phyloP scores from a whole-genome alignment of 75 land plant genomes.

The Pseudotsuga menziesii region DNA sequence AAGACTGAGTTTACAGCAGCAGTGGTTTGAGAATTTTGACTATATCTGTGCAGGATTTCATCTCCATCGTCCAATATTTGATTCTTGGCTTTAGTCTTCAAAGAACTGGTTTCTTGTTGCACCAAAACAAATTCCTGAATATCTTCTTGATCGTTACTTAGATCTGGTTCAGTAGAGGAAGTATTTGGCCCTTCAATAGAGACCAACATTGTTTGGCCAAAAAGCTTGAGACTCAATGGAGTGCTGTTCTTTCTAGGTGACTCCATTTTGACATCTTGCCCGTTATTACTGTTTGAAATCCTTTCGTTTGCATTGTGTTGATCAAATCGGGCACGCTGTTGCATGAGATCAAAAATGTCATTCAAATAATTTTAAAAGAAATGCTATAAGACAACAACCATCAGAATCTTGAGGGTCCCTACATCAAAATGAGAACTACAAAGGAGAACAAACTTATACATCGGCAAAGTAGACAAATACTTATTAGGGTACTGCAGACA shows the following conservation, averaged over 20 bases:
- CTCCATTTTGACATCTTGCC: conserved; percentile 6
- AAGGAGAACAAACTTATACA: background rate
- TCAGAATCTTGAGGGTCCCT: background rate
- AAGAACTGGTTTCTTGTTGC: background rate
- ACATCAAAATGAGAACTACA: background rate
- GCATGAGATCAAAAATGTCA: conserved; percentile 2
- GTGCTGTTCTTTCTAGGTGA: background rate
- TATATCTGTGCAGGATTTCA: background rate
- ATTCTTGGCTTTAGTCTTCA: background rate
- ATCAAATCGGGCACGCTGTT: background rate
- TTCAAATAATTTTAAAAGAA: background rate
- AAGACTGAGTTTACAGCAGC: background rate
- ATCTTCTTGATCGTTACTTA: background rate
- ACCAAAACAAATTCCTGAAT: background rate
- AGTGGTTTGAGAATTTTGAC: background rate
- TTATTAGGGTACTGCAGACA: too few relatives aligned
- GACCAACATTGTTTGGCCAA: conserved; percentile 45
- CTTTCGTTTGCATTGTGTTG: conserved; percentile 4
- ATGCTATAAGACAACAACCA: background rate
- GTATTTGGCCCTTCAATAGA: conserved; percentile 7
- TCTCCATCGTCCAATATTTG: background rate
- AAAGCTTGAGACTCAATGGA: conserved; percentile 33
- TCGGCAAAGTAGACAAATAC: background rate
- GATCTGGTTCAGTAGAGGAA: background rate
- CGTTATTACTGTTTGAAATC: background rate